phyloP scores from a whole-genome alignment of 192 early-diverging fungal species.

The Backusella mclennaniae region DNA sequence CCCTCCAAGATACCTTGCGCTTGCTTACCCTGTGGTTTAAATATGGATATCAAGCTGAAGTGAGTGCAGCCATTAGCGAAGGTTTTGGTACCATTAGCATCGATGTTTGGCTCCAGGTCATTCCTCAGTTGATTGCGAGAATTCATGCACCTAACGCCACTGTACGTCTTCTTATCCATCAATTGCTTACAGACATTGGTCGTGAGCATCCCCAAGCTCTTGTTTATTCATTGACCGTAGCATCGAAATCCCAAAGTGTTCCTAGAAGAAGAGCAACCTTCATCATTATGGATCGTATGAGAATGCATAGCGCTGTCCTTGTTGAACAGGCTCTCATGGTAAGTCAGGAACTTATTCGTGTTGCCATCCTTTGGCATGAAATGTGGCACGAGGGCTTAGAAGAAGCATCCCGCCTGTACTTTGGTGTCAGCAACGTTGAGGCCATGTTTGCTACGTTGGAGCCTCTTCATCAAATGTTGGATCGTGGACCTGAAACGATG shows the following conservation, averaged over 20 bases:
- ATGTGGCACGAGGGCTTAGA: slow-evolving; percentile 97
- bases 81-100: slow-evolving; percentile 84
- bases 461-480: slow-evolving; percentile 83
- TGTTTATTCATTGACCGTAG: slow-evolving; percentile 95
- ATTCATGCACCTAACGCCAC: slow-evolving; percentile 79
- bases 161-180: slow-evolving; percentile 83
- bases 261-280: slow-evolving; percentile 75
- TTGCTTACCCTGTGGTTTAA: slow-evolving; percentile 95
- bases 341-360: slow-evolving; percentile 95
- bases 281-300: slow-evolving; percentile 90
- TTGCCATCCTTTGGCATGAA: slow-evolving; percentile 94
- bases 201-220: slow-evolving; percentile 95
- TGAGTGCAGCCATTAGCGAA: slow-evolving; percentile 76
- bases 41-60: slow-evolving; percentile 85
- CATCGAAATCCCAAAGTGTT: slow-evolving; percentile 84
- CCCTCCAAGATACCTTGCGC: slow-evolving; percentile 92
- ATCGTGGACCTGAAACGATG: slow-evolving; percentile 85
- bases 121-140: slow-evolving; percentile 94
- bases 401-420: slow-evolving; percentile 81
- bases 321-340: slow-evolving; percentile 95
- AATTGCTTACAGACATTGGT: slow-evolving; percentile 86
- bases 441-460: slow-evolving; percentile 88
- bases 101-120: slow-evolving; percentile 96
- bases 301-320: slow-evolving; percentile 74
- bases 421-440: slow-evolving; percentile 72